Base-by-base conservation (phyloP, 495 filamentous ascomycete genomes). In the Podospora pseudopauciseta region DNA sequence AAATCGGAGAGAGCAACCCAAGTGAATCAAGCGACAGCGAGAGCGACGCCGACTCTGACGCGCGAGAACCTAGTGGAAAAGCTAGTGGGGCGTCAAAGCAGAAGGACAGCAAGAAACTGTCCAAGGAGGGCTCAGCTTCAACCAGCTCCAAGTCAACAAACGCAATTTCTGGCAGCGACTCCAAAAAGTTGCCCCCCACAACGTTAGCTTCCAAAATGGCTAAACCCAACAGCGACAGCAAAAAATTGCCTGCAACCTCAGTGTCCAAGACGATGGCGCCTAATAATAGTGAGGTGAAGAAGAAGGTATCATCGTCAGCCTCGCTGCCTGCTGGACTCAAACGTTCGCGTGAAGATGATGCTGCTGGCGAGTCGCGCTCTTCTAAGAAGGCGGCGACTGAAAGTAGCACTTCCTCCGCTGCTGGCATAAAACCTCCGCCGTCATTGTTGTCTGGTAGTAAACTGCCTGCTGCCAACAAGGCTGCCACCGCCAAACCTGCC, bases 311-410 rank as follows among this genome's bases (percentile, higher is more conserved):
- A 6, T 53, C 30, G 44, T 65, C 65, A 53, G 6, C 32, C 19
- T 32, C 32, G 49, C 34, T 60, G 19, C 54, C 60, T 30, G 7
- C 67, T 2, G 68, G 71, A 7, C 34, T 28, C 60, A 78, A 78
- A 66, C 72, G 82, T 58, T 65, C 69, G 18, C 68, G 81, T 28
- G 80, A 82, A 30, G 80, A 80, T 1, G 81, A 82, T 60, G 32
- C 71, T 6, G 68, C 64, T 44, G 65, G 58, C 60, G 80, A 84
- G 58, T 62, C 67, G 15, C 78, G 81, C 55, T 71, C 66, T 1
- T 68, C 73, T 7, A 84, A 83, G 73, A 84, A 80, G 64, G 60
- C 77, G n/a, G 75, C 79, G 11, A 70, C 76, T 7, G 79, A 79
- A 58, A 64, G 58, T 57, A 61, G 56, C 28, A 54, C 71, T 34